A percentile compares a stretch with the other conserved stretches of the same genome.
Conservation (phyloP, 208 protist genomes). For the Strigomonas oncopelti region DNA sequence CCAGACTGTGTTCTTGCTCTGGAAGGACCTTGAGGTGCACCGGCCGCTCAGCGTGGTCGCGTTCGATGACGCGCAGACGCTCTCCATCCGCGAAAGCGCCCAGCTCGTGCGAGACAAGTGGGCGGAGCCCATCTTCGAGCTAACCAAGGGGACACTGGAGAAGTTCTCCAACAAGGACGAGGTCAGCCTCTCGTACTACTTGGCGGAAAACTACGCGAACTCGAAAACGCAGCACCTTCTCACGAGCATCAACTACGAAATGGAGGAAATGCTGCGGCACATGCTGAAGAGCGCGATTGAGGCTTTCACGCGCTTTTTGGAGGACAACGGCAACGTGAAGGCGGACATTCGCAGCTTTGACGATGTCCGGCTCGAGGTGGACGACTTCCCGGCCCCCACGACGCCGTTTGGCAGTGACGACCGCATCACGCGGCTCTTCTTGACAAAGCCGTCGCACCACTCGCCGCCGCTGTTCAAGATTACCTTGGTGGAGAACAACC, state of each 20-base stretch:
- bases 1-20: conserved; percentile 71
- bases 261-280: conserved; percentile 88
- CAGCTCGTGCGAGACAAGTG: conserved; percentile 76
- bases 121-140: conserved; percentile 49
- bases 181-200: conserved; percentile 80
- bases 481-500: conserved; percentile 37
- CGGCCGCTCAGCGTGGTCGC: conserved; percentile 71
- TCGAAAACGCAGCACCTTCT: conserved; percentile 93
- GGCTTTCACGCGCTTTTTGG: conserved; percentile 82
- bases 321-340: conserved; percentile 60
- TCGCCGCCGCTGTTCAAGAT: conserved; percentile 63
- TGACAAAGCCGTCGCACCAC: conserved; percentile 32
- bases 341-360: conserved; percentile 50
- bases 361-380: conserved; percentile 42
- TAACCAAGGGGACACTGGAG: conserved; percentile 42
- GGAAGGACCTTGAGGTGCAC: conserved; percentile 33
- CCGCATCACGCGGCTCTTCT: conserved; percentile 29
- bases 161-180: conserved; percentile 23
- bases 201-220: conserved; percentile 86
- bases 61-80: conserved; percentile 87
- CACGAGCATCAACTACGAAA: conserved; percentile 86
- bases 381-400: conserved; percentile 23
- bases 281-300: conserved; percentile 62
- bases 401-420: conserved; percentile 45
- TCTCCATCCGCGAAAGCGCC: conserved; percentile 60